phyloP scores from a whole-genome alignment of 2,329 filamentous ascomycete species.

The Fusarium succisae region DNA sequence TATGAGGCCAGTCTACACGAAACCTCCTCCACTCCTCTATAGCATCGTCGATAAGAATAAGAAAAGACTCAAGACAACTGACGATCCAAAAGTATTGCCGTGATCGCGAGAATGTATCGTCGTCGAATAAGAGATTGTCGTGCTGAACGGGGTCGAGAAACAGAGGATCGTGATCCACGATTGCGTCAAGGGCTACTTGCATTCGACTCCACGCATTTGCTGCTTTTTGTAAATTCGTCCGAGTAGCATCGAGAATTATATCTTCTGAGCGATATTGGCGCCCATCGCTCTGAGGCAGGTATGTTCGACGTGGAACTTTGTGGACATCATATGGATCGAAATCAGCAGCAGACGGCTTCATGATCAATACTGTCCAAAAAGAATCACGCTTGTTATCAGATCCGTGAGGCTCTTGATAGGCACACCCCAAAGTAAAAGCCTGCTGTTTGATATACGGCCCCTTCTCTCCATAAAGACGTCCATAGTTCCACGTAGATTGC shows the following conservation, averaged over 20 bases:
- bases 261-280: neutral
- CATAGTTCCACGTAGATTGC: neutral
- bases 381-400: neutral
- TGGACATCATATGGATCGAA: neutral
- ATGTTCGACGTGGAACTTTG: neutral
- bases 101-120: neutral
- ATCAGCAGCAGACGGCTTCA: neutral
- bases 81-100: neutral
- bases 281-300: neutral
- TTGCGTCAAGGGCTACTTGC: neutral
- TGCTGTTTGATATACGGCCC: neutral
- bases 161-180: neutral
- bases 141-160: neutral
- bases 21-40: slow-evolving; percentile 2
- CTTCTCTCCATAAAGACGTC: neutral
- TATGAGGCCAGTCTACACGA: neutral
- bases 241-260: neutral
- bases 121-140: neutral
- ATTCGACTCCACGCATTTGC: neutral
- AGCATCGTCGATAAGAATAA: neutral
- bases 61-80: neutral
- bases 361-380: neutral
- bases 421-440: neutral
- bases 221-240: neutral
- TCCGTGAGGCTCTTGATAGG: neutral